Conservation (phyloP, 2,329 filamentous ascomycete genomes). For the Aspergillus fumigatus region DNA sequence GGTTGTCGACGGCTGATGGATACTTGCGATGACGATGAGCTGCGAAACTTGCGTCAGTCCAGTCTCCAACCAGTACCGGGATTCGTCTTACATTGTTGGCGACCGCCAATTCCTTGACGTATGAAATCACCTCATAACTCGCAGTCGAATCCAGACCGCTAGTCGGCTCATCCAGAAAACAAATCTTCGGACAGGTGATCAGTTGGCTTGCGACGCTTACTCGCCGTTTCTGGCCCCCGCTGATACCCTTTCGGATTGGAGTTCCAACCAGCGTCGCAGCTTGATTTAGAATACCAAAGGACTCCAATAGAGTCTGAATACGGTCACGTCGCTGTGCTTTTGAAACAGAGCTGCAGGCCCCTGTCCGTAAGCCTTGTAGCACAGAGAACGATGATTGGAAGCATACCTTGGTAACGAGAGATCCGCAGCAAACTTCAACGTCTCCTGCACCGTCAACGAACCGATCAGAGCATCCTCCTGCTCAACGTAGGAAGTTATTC, state of each 20-base stretch:
- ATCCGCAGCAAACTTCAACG: constrained; percentile 70
- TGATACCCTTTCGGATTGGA: constrained; percentile 75
- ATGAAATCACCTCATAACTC: constrained; percentile 71
- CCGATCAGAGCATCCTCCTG: constrained; percentile 84
- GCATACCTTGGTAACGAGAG: constrained; percentile 55
- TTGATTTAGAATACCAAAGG: constrained; percentile 70
- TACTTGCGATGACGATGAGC: constrained; percentile 75
- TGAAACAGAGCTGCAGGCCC: constrained; percentile 39
- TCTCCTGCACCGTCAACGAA: constrained; percentile 74
- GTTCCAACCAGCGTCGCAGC: constrained; percentile 72
- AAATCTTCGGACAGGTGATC: constrained; percentile 72
- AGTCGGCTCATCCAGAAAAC: constrained; percentile 82
- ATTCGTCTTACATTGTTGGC: constrained; percentile 55
- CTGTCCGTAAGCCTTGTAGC: constrained; percentile 5
- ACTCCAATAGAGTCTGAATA: constrained; percentile 61
- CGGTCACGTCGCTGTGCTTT: constrained; percentile 58
- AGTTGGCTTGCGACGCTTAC: constrained; percentile 76
- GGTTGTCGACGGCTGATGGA: constrained; percentile 77
- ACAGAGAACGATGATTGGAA: neutral
- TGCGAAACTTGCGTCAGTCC: constrained; percentile 27
- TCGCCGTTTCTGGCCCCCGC: constrained; percentile 78
- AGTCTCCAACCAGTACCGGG: neutral
- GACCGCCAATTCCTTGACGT: constrained; percentile 62
- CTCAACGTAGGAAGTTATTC: constrained; percentile 73
- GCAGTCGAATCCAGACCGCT: constrained; percentile 76